These are phyloP conservation scores for Beauveria medogensis DNA, from an alignment of 2,329 filamentous ascomycete species.

Conservation along the genomic window DNA sequence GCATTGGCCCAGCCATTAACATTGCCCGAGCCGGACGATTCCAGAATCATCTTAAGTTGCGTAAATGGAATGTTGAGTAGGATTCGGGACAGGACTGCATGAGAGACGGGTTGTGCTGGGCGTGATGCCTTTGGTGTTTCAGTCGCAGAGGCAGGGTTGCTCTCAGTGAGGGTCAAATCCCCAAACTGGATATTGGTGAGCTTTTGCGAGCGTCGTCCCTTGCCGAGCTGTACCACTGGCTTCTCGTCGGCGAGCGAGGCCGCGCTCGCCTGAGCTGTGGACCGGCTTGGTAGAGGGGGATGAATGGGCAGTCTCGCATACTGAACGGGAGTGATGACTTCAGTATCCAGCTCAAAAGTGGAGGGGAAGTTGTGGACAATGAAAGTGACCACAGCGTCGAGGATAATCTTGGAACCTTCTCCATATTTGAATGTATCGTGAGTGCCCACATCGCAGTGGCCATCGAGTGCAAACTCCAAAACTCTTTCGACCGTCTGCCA, in stretches of 20 bases:
- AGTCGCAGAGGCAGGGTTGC: constrained; percentile 19
- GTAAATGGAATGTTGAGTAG: constrained; percentile 63
- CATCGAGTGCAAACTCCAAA: constrained; percentile 49
- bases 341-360: constrained; percentile 50
- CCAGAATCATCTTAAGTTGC: constrained; percentile 57
- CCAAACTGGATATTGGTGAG: constrained; percentile 63
- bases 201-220: constrained; percentile 38
- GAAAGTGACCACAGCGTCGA: constrained; percentile 50
- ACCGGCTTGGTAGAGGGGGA: constrained; percentile 12
- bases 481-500: constrained; percentile 57
- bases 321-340: constrained; percentile 25
- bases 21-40: constrained; percentile 46
- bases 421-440: constrained; percentile 43
- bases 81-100: constrained; percentile 53
- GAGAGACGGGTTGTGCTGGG: constrained; percentile 25
- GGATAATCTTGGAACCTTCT: constrained; percentile 43
- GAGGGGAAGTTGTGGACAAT: constrained; percentile 51
- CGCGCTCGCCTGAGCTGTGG: constrained; percentile 11
- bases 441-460: constrained; percentile 25
- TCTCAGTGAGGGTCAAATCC: constrained; percentile 42
- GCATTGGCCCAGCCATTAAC: constrained; percentile 42
- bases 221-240: constrained; percentile 27
- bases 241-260: constrained; percentile 26
- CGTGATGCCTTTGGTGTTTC: constrained; percentile 19
- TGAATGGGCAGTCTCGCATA: constrained; percentile 33